Conservation (phyloP, 371 early-diverging fungal species). For the Funneliformis caledonium region DNA sequence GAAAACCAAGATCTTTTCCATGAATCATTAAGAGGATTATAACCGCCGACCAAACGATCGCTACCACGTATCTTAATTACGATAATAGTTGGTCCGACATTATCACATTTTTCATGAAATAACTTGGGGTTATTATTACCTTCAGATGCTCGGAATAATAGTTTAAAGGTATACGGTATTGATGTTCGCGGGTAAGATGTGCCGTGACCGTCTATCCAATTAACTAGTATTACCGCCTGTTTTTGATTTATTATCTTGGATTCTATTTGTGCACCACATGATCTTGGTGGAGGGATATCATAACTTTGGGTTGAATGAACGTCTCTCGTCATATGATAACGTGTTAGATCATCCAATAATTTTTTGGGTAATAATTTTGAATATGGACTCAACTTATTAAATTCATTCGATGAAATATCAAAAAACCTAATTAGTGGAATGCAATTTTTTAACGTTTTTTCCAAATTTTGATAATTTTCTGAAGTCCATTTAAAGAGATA, state of each 20-base stretch:
- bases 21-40: slow-evolving; percentile 18
- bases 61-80: slow-evolving; percentile 14
- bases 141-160: slow-evolving; percentile 15
- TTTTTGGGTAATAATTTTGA: slow-evolving; percentile 18
- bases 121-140: neutral
- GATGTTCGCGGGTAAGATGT: neutral
- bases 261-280: slow-evolving; percentile 8
- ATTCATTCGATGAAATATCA: slow-evolving; percentile 22
- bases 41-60: slow-evolving; percentile 21
- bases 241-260: slow-evolving; percentile 18
- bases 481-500: neutral
- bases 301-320: neutral
- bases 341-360: neutral
- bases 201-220: slow-evolving; percentile 1
- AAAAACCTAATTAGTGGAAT: slow-evolving; percentile 33
- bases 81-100: slow-evolving; percentile 28
- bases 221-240: neutral
- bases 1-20: slow-evolving; percentile 24
- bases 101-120: slow-evolving; percentile 34
- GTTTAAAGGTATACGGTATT: neutral
- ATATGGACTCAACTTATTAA: slow-evolving; percentile 9
- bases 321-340: neutral
- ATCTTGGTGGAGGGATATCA: neutral
- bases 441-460: slow-evolving; percentile 4
- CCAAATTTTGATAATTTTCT: slow-evolving; percentile 19